Base-by-base conservation (phyloP, 257 asterid species). In the Osmanthus fragrans region DNA sequence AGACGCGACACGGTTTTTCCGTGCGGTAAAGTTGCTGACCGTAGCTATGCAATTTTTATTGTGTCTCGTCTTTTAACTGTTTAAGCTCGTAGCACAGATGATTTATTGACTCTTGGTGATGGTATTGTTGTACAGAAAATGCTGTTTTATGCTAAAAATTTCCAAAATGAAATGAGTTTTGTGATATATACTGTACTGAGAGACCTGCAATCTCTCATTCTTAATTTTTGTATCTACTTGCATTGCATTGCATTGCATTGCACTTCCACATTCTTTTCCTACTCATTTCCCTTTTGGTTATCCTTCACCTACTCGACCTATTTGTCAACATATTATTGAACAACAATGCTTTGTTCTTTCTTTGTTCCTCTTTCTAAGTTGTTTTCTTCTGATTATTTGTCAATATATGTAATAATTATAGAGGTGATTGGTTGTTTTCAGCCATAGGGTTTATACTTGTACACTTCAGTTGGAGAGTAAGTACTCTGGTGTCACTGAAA, bases 1-100 rank as follows among this genome's bases (percentile, higher is more conserved):
- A 84, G 99, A 96, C 23, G 99, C 99, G 56, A 92, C 97, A 58
- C 94, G 96, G 27, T 96, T 96, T 86, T 90, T 84, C 75, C 98
- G 99, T 33, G 94, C 88, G 90, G 99, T 96, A 89, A 84, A 86
- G 74, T 73, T 64, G 32, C 76, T 67, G 77, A 37, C 19, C 7
- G 11, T 67, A 54, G 63, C 32, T 19, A 76, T 67, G 72, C 5
- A 34, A 33, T 34, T 77, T 25, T 69, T 27, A 8, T 29, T 63
- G 8, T 56, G 65, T n/a, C 19, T 5, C 7, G 34, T 63, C 18
- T 63, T 63, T 60, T 21, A 7, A 60, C 32, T 23, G 18, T 8
- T 60, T 60, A n/a, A 7, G 4, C 33, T 54, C 29, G n/a, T 56
- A 7, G 66, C 66, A 58, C 30, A n/a, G 30, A 58, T 58, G 29